Evolutionary conservation across 2,329 filamentous ascomycete genomes (phyloP).

Genomic region (Aspergillus pseudoviridinutans): DNA sequence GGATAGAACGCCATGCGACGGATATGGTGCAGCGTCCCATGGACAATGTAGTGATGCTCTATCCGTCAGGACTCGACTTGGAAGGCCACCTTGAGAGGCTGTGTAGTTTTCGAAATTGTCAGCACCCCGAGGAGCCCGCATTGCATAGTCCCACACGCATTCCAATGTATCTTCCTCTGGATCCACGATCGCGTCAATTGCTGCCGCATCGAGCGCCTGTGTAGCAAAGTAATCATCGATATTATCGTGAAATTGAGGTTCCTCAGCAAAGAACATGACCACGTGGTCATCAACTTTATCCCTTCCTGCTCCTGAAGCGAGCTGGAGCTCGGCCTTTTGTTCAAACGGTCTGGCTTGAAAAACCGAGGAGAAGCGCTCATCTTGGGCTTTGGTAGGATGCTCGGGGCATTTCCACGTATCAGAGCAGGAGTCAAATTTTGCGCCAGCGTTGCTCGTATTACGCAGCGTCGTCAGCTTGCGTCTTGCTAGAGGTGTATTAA

Average conservation of each 20-base stretch:
- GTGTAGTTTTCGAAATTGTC: neutral
- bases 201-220: conserved; percentile 10
- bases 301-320: neutral
- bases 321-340: neutral
- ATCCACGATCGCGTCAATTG: conserved; percentile 10
- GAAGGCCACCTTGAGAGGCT: neutral
- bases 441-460: neutral
- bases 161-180: neutral
- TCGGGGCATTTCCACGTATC: neutral
- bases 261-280: neutral
- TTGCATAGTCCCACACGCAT: neutral
- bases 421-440: neutral
- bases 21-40: neutral
- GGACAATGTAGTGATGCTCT: neutral
- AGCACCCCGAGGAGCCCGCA: neutral
- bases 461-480: neutral
- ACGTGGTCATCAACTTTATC: neutral
- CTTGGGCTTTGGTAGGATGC: neutral
- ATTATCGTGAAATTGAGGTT: neutral
- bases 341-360: neutral
- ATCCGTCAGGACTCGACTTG: neutral
- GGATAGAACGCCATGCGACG: neutral
- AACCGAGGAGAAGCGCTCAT: neutral
- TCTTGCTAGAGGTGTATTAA: neutral
- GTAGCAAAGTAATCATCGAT: neutral